These are phyloP conservation scores for Phytopythium ostracodes DNA, from an alignment of 352 stramenopile species.

Conservation along the genomic window DNA sequence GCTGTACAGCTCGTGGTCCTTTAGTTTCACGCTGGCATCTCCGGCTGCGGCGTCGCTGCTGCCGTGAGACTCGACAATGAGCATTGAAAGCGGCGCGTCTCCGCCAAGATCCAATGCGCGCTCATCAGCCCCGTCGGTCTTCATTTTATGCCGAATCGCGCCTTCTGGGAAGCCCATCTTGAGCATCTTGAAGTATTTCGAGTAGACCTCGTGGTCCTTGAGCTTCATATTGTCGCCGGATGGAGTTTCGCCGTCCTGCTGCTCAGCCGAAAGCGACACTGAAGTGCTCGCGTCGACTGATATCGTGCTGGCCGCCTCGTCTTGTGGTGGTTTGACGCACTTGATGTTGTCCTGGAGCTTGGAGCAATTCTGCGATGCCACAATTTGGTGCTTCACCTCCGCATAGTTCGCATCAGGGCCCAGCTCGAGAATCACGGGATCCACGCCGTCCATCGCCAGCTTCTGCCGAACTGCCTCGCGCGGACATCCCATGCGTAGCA, in stretches of 20 bases:
- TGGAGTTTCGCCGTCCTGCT: constrained; percentile 4
- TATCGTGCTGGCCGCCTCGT: background rate
- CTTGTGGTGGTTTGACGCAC: constrained; percentile 27
- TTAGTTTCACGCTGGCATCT: constrained; percentile 13
- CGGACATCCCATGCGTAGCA: constrained; percentile 91
- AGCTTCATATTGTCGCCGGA: constrained; percentile 18
- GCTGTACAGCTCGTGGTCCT: constrained; percentile 41
- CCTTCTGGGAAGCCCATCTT: constrained; percentile 85
- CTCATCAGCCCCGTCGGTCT: constrained; percentile 32
- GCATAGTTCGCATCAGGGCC: constrained; percentile 58
- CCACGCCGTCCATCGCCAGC: constrained; percentile 87
- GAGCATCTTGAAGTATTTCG: constrained; percentile 94
- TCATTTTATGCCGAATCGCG: constrained; percentile 87
- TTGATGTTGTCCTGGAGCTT: constrained; percentile 69
- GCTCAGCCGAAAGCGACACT: constrained; percentile 6
- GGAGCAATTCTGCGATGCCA: constrained; percentile 14
- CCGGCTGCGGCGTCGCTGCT: background rate
- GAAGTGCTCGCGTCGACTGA: constrained; percentile 1
- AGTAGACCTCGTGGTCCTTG: constrained; percentile 63
- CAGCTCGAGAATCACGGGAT: constrained; percentile 61
- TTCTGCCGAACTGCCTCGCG: constrained; percentile 90
- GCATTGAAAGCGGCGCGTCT: constrained; percentile 28
- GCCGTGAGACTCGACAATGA: constrained; percentile 1
- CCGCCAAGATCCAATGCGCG: constrained; percentile 32
- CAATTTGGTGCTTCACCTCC: constrained; percentile 55